Evolutionary conservation across 192 early-diverging fungal species (phyloP), one percentile per base, ranked within the genome.

Genomic region (Linnemannia schmuckeri): DNA sequence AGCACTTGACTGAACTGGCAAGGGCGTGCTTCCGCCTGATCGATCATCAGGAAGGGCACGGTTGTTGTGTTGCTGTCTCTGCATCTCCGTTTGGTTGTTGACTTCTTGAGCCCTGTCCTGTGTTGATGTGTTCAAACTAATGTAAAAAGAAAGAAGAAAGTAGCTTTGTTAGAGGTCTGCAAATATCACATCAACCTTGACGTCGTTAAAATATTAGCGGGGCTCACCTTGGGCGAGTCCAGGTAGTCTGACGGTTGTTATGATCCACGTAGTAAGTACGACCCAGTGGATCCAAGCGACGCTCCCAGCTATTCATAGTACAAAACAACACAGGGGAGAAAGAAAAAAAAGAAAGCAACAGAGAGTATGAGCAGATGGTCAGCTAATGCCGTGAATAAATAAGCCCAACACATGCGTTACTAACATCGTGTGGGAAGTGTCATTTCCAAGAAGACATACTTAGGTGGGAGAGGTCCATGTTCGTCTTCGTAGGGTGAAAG

Each of bases 211-310:
- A 20, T 41, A 42, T 69, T 38, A 78, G 5, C 6, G 6, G 12
- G 61, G 20, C 49, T 30, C 75, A 81, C 83, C 86, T 87, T 37
- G 93, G 93, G 72, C 90, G 89, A 74, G 93, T 94, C 98, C 98
- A 99, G 20, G 98, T 99, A 12, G 98, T 99, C 20, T 95, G 95
- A 47, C 98, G 93, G n/a, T 93, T 95, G 89, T 97, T 99, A 88
- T 99, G 98, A 90, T 99, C 98, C 30, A 99, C 97, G 90, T 98
- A 99, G 92, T 99, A 99, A 8, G 95, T 95, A 4, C 98, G 94
- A 13, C 97, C 96, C 66, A 98, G 82, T 82, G 97, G 95, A 92
- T 99, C 98, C 35, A 95, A 92, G 73, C 98, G 94, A 70, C 97
- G 93, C 92, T 99, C 98, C 98, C 98, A 99, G 54, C 98, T 96